Evolutionary conservation across 306 rosid genomes (phyloP), one percentile per base, ranked within the genome.

Genomic region (Acacia acuminata): DNA sequence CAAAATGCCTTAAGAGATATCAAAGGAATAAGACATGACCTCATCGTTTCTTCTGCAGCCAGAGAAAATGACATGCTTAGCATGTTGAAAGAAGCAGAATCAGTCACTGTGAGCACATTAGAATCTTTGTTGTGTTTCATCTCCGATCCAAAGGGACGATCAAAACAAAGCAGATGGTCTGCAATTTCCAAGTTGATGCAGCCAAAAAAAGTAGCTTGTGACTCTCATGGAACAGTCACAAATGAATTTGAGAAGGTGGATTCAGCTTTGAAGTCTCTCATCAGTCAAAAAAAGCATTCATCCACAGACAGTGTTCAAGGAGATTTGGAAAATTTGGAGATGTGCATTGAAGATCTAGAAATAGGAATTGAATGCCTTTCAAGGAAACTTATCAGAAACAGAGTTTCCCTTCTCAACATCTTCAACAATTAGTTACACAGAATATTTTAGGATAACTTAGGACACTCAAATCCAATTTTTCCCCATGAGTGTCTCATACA

Each of bases 341-440:
- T 67, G 44, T 77, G 78, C 64, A 85, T 85, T 66, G 45, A 81
- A 22, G 81, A 85, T 68, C 45, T 82, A 27, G 83, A 85, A 73
- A 4, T n/a, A 73, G 69, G 24, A 25, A 15, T 82, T 38, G 85
- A 82, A 36, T 0, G 36, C 0, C 74, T 82, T 4, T 67, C 70
- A 40, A 85, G 83, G 43, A 8, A 67, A 44, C 78, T 85, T 3
- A 78, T 78, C 38, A 81, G 40, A 14, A 77, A 22, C 1, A 63
- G 89, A 79, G 86, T 79, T 75, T 66, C 72, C 19, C 84, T 85
- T 68, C 88, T 85, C 78, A 82, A 85, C 40, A 81, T 85, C 73
- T 66, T 81, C 77, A 85, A 65, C 63, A 75, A 72, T 42, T 83
- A 66, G 38, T 42, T 61, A 22, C 3, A 30, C 2, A 68, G 15